phyloP scores from a whole-genome alignment of 805 yeast species.

The Ogataea zsoltii region DNA sequence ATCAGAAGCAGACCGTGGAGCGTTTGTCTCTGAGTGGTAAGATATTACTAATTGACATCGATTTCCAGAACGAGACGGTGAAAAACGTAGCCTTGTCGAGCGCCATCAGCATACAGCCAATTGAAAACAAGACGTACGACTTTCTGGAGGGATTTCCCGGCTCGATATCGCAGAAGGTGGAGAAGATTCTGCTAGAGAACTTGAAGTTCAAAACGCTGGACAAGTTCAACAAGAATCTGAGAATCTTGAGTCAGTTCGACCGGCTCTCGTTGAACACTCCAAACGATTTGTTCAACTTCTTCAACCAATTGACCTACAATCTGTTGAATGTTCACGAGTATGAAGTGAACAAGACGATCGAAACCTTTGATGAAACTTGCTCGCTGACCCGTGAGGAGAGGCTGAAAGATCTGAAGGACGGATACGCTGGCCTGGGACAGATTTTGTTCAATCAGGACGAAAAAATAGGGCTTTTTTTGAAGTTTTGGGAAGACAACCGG shows the following conservation, averaged over 20 bases:
- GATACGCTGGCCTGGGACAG: conserved; percentile 30
- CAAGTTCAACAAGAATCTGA: conserved; percentile 34
- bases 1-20: conserved; percentile 19
- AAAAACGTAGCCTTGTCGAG: conserved; percentile 33
- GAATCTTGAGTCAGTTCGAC: conserved; percentile 35
- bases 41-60: conserved; percentile 38
- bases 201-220: conserved; percentile 33
- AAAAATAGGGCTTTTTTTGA: conserved; percentile 35
- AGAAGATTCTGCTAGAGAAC: conserved; percentile 29
- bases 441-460: conserved; percentile 29
- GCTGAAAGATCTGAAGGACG: conserved; percentile 19
- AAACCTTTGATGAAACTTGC: not conserved
- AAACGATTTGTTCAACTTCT: conserved; percentile 34
- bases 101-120: conserved; percentile 31
- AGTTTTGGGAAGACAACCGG: conserved; percentile 36
- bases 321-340: conserved; percentile 19
- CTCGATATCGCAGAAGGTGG: conserved; percentile 26
- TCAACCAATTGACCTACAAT: conserved; percentile 30
- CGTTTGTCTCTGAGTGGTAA: conserved; percentile 38
- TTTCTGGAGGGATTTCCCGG: conserved; percentile 27
- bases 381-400: conserved; percentile 9
- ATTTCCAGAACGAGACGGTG: conserved; percentile 31
- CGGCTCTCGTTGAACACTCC: conserved; percentile 32
- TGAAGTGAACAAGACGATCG: conserved; percentile 8
- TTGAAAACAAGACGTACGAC: conserved; percentile 26